Conservation (phyloP, 2,329 filamentous ascomycete species). For the Colletotrichum higginsianum region DNA sequence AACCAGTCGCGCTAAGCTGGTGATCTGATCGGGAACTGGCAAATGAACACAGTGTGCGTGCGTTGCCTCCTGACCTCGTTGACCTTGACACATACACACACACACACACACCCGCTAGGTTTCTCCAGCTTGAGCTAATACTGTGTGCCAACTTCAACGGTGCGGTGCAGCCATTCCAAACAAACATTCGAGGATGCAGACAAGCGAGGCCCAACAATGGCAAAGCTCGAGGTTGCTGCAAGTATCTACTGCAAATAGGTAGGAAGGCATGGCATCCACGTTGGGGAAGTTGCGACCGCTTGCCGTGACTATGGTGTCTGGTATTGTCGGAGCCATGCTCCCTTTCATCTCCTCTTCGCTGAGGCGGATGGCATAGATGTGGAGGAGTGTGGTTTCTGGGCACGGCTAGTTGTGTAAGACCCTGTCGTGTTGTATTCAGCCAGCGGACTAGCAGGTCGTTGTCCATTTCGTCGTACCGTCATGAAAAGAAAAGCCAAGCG, state of each 20-base stretch:
- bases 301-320: background rate
- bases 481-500: too few relatives aligned
- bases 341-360: background rate
- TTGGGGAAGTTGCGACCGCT: conserved; percentile 11
- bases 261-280: background rate
- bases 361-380: background rate
- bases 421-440: background rate
- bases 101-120: too few relatives aligned
- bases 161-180: background rate
- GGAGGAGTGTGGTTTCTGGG: background rate
- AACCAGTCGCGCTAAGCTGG: conserved; percentile 8
- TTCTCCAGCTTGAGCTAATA: conserved; percentile 8
- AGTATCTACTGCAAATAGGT: too few relatives aligned
- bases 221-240: conserved; percentile 8
- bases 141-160: conserved; percentile 16
- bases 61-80: too few relatives aligned
- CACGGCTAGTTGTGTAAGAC: conserved; percentile 12
- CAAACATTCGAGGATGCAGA: background rate
- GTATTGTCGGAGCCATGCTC: conserved; percentile 3
- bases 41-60: background rate
- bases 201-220: conserved; percentile 10
- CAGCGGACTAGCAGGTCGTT: background rate
- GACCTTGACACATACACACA: too few relatives aligned
- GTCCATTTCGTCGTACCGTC: background rate
- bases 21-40: conserved; percentile 15